These are phyloP conservation scores for Beauveria medogensis DNA, from an alignment of 2,329 filamentous ascomycete species.

Conservation along the genomic window DNA sequence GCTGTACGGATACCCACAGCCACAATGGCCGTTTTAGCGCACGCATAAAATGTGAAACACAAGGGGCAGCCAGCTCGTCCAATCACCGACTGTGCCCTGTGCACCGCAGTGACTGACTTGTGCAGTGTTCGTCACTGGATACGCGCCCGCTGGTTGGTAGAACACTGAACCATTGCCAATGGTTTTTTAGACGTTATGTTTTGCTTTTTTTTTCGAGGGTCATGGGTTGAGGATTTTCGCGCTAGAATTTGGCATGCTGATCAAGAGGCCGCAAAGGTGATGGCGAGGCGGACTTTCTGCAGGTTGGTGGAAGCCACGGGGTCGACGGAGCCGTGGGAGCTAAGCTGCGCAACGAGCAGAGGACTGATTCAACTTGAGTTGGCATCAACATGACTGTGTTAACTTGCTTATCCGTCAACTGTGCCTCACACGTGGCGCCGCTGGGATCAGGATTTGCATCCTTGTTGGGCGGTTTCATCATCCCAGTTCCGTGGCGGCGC, in stretches of 20 bases:
- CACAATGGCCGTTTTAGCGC: conserved; percentile 3
- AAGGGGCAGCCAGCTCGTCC: not conserved
- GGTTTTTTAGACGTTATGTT: not conserved
- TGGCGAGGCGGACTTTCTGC: no score
- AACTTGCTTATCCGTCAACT: not conserved
- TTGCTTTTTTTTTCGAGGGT: not conserved
- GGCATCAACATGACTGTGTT: not conserved
- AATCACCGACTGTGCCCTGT: not conserved
- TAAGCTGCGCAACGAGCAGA: no score
- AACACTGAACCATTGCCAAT: not conserved
- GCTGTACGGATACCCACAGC: not conserved
- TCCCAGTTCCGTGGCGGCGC: not conserved
- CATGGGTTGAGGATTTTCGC: not conserved
- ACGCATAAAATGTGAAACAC: conserved; percentile 5
- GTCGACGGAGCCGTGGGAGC: not conserved
- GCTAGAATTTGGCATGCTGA: not conserved
- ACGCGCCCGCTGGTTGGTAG: not conserved
- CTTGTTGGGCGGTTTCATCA: conserved; percentile 6
- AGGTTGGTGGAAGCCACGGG: not conserved
- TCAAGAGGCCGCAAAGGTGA: no score
- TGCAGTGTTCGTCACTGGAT: not conserved
- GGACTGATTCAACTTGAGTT: not conserved
- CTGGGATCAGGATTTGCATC: not conserved
- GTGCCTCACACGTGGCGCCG: not conserved
- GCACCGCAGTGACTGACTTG: not conserved